Percentiles rank a stretch among this genome's conserved stretches.
phyloP scores from a whole-genome alignment of 805 yeast genomes.

The Ogataea allantospora region DNA sequence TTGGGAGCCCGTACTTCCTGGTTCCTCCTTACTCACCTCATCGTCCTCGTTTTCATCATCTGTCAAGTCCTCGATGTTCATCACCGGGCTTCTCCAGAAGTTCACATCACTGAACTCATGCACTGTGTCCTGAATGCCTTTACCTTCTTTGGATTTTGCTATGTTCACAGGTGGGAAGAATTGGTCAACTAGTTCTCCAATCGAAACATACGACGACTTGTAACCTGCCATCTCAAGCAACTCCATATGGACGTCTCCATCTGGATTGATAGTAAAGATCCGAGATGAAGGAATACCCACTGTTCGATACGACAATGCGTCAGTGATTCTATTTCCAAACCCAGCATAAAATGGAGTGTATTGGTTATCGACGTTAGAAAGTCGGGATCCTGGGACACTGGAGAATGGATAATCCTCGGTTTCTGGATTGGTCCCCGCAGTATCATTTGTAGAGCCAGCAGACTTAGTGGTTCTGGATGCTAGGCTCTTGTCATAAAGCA shows the following conservation, averaged over 20 bases:
- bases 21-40: not conserved
- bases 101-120: conserved; percentile 81
- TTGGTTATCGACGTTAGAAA: not conserved
- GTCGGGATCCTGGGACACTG: not conserved
- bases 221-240: conserved; percentile 91
- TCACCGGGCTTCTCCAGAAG: conserved; percentile 86
- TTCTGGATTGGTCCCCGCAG: not conserved
- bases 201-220: conserved; percentile 80
- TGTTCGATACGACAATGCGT: conserved; percentile 89
- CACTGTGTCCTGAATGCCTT: conserved; percentile 37
- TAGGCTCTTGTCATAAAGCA: conserved; percentile 47
- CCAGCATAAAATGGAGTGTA: conserved; percentile 94
- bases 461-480: no score
- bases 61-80: conserved; percentile 57
- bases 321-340: conserved; percentile 94
- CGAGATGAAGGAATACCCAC: conserved; percentile 93
- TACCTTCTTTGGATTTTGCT: conserved; percentile 15
- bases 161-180: conserved; percentile 83
- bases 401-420: not conserved
- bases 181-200: conserved; percentile 93
- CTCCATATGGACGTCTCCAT: conserved; percentile 97
- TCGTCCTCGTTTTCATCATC: conserved; percentile 41
- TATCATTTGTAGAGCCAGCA: not conserved
- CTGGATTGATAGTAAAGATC: conserved; percentile 92
- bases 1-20: conserved; percentile 17